Evolutionary conservation across 371 early-diverging fungal species (phyloP).

Genomic region (Actinomortierella wolfii): DNA sequence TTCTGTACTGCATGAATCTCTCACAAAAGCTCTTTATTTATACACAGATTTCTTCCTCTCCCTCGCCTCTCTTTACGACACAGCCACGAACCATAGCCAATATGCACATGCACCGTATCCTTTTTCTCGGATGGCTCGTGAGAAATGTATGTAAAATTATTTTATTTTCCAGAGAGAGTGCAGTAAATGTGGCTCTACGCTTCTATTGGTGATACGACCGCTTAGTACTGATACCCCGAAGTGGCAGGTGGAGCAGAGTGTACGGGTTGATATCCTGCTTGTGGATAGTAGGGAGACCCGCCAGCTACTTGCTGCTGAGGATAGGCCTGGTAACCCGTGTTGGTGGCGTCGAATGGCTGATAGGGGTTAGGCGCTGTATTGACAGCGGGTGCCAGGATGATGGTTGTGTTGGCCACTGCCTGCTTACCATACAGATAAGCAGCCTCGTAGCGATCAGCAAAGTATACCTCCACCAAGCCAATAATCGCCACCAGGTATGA

Average conservation of each 20-base stretch:
- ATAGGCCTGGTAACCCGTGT: constrained; percentile 4
- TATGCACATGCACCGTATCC: too few relatives aligned
- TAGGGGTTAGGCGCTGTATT: constrained; percentile 1
- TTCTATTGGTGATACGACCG: too few relatives aligned
- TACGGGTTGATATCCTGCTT: background rate
- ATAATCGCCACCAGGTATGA: constrained; percentile 1
- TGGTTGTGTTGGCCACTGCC: constrained; percentile 1
- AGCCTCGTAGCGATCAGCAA: constrained; percentile 2
- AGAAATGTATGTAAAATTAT: too few relatives aligned
- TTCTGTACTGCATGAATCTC: too few relatives aligned
- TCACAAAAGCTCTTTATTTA: background rate
- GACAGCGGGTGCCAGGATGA: constrained; percentile 9
- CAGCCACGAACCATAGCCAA: too few relatives aligned
- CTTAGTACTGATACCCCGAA: background rate
- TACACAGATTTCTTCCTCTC: background rate
- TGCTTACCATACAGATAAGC: background rate
- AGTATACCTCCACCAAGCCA: constrained; percentile 6
- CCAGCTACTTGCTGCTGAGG: background rate
- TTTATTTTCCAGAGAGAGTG: background rate
- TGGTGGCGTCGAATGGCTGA: constrained; percentile 3
- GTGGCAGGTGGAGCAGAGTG: background rate
- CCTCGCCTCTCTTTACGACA: too few relatives aligned
- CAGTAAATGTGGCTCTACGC: background rate
- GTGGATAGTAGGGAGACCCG: too few relatives aligned
- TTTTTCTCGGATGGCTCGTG: too few relatives aligned